phyloP scores from a whole-genome alignment of 2,329 filamentous ascomycete species.

The Geosmithia putterillii region DNA sequence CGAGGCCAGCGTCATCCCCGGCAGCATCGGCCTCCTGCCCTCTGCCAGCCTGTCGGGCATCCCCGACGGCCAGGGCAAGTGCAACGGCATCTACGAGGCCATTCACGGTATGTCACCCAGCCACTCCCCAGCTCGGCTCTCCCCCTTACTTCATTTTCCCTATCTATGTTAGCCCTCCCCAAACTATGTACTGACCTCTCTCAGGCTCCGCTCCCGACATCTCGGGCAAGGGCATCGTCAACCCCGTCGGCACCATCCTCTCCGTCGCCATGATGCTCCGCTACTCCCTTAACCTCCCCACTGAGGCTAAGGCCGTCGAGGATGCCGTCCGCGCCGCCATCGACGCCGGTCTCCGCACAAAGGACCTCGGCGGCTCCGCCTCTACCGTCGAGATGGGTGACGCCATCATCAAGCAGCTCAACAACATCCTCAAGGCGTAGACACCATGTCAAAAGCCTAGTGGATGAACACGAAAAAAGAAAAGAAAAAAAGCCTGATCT shows the following conservation, averaged over 20 bases:
- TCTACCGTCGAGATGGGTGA: slow-evolving; percentile 63
- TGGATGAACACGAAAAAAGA: not conserved
- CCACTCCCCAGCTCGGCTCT: slow-evolving; percentile 18
- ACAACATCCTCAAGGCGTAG: slow-evolving; percentile 46
- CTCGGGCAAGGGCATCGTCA: slow-evolving; percentile 42
- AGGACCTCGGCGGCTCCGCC: slow-evolving; percentile 70
- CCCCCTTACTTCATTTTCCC: not conserved
- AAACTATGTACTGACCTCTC: too few relatives aligned
- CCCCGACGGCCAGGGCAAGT: slow-evolving; percentile 11
- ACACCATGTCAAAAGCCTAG: slow-evolving; percentile 6
- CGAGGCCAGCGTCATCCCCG: slow-evolving; percentile 89
- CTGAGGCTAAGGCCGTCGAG: slow-evolving; percentile 60
- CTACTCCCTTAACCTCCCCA: slow-evolving; percentile 73
- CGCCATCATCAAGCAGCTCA: slow-evolving; percentile 60
- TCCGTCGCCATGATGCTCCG: slow-evolving; percentile 93
- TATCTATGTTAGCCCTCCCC: not conserved
- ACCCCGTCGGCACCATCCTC: slow-evolving; percentile 78
- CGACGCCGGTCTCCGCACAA: slow-evolving; percentile 66
- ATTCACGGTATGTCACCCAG: slow-evolving; percentile 8
- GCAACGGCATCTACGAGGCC: slow-evolving; percentile 25
- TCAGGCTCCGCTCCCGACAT: slow-evolving; percentile 84
- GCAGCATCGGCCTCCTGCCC: slow-evolving; percentile 21
- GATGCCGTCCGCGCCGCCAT: slow-evolving; percentile 69
- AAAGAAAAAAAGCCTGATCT: not conserved
- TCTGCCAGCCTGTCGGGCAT: slow-evolving; percentile 12